These are phyloP conservation scores for Cladophialophora chaetospira DNA, from an alignment of 2,329 filamentous ascomycete genomes.

Conservation along the genomic window DNA sequence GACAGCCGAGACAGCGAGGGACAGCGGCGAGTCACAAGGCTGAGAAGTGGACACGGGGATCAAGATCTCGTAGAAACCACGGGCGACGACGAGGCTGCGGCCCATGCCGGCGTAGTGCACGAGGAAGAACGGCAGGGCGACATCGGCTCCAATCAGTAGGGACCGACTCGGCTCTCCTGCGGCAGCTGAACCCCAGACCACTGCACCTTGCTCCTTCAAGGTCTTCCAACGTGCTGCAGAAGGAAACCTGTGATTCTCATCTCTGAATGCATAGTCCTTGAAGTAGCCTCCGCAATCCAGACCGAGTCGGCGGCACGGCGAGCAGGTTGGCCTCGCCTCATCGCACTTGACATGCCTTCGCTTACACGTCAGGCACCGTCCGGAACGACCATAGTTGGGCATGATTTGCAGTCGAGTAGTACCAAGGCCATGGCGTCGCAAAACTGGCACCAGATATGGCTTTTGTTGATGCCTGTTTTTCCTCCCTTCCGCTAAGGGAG, in stretches of 20 bases:
- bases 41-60: slow-evolving; percentile 5
- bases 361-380: slow-evolving; percentile 44
- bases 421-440: slow-evolving; percentile 2
- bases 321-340: slow-evolving; percentile 41
- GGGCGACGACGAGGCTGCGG: slow-evolving; percentile 1
- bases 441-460: slow-evolving; percentile 14
- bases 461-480: background rate
- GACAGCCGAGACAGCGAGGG: slow-evolving; percentile 4
- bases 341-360: slow-evolving; percentile 46
- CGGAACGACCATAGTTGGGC: slow-evolving; percentile 30
- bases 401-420: slow-evolving; percentile 12
- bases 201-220: slow-evolving; percentile 33
- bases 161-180: slow-evolving; percentile 10
- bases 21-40: slow-evolving; percentile 4
- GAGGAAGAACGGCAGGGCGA: slow-evolving; percentile 10
- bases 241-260: slow-evolving; percentile 4
- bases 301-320: background rate
- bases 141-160: slow-evolving; percentile 4
- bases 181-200: slow-evolving; percentile 27
- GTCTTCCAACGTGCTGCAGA: background rate
- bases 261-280: slow-evolving; percentile 37
- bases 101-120: slow-evolving; percentile 8
- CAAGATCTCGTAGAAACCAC: slow-evolving; percentile 10
- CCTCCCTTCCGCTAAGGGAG: background rate
- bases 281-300: slow-evolving; percentile 21